Evolutionary conservation across 805 yeast species (phyloP).

Genomic region (Lipomyces anomalus): DNA sequence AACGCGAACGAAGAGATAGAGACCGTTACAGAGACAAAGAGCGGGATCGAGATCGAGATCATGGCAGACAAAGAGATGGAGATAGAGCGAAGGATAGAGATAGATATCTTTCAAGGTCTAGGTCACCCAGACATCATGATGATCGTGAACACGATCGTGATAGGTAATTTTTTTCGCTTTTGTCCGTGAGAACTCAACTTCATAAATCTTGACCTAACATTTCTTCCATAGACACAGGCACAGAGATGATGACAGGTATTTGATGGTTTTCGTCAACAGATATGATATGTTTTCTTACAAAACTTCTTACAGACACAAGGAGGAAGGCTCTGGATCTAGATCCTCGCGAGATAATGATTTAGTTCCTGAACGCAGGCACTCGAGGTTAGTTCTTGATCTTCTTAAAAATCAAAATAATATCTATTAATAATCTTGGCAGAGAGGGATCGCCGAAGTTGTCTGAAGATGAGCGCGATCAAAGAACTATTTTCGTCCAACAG

Average conservation of each 20-base stretch:
- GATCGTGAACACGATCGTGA: neutral
- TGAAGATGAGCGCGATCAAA: conserved; percentile 31
- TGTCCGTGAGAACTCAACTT: conserved; percentile 1
- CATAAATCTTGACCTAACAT: neutral
- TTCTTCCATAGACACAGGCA: neutral
- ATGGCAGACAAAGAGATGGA: conserved; percentile 13
- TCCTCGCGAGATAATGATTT: conserved; percentile 6
- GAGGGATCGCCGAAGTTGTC: conserved; percentile 21
- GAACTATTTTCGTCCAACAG: conserved; percentile 36
- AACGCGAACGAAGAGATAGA: conserved; percentile 9
- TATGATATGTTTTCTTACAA: too few relatives aligned
- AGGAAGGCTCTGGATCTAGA: too few relatives aligned
- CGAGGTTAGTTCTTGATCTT: neutral
- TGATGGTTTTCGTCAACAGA: too few relatives aligned
- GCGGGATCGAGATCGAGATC: conserved; percentile 8
- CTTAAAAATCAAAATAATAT: too few relatives aligned
- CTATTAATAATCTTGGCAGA: neutral
- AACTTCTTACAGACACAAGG: too few relatives aligned
- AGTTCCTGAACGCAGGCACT: conserved; percentile 1
- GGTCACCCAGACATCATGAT: conserved; percentile 12
- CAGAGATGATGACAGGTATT: conserved; percentile 9
- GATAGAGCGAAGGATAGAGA: conserved; percentile 12
- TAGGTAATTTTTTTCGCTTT: conserved; percentile 1
- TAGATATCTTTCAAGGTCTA: conserved; percentile 2
- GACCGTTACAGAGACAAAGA: conserved; percentile 9